Conservation (phyloP, 192 early-diverging fungal species). For the Coemansia sp. region DNA sequence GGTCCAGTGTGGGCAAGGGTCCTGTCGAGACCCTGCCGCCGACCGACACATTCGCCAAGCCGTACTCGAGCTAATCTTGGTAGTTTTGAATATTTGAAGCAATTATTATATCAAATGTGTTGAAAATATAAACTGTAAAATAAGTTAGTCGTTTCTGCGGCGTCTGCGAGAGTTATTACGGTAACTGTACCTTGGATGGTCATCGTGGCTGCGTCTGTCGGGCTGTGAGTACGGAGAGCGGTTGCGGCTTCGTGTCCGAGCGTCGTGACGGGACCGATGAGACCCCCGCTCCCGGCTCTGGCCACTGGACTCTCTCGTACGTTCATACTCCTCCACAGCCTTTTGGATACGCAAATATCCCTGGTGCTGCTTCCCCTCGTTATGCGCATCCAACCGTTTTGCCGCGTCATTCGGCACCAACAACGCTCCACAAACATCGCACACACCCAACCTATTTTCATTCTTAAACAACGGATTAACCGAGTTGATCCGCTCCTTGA, state of each 20-base stretch:
- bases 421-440: slow-evolving; percentile 82
- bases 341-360: slow-evolving; percentile 78
- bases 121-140: too few species aligned
- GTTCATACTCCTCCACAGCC: slow-evolving; percentile 66
- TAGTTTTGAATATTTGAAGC: too few species aligned
- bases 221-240: slow-evolving; percentile 19
- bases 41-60: slow-evolving; percentile 88
- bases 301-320: slow-evolving; percentile 4
- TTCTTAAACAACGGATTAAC: slow-evolving; percentile 66
- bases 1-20: slow-evolving; percentile 85
- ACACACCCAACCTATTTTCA: slow-evolving; percentile 76
- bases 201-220: slow-evolving; percentile 13
- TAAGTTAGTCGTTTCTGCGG: slow-evolving; percentile 20
- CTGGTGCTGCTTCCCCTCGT: slow-evolving; percentile 81
- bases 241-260: slow-evolving; percentile 8
- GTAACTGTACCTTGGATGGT: slow-evolving; percentile 8
- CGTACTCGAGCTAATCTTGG: slow-evolving; percentile 31
- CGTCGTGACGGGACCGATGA: slow-evolving; percentile 20
- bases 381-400: slow-evolving; percentile 79
- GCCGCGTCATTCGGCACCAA: slow-evolving; percentile 81
- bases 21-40: slow-evolving; percentile 88
- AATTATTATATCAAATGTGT: too few species aligned
- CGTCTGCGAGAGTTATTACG: slow-evolving; percentile 27
- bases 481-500: slow-evolving; percentile 59
- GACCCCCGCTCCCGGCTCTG: slow-evolving; percentile 16